Evolutionary conservation across 2,329 filamentous ascomycete genomes (phyloP), one percentile per base, ranked within the genome.

Genomic region (Dothidotthia symphoricarpi): DNA sequence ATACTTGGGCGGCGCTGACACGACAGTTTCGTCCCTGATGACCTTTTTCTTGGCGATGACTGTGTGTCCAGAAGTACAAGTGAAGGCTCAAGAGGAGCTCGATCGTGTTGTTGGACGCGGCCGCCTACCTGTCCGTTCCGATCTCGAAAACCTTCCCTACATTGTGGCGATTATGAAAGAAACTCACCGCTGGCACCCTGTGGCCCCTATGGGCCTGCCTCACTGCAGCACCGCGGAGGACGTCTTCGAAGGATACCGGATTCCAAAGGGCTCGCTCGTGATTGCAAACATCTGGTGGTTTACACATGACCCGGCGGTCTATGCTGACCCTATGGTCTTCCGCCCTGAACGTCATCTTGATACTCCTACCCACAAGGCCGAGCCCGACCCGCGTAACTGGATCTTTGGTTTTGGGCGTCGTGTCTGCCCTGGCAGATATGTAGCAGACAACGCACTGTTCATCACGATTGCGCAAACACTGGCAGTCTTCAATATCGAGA

Each of bases 31-130:
- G 0, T 59, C 69, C 0, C 41, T 74, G 2, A 51, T 59, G 31
- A 58, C 48, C 0, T 79, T 80, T 51, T 66, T 76, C 14, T 66
- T 80, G 0, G 76, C 75, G 0, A 78, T 78, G 58, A 70, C 68
- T 12, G 60, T 76, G 6, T 75, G 73, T 25, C 73, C 72, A 0
- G 53, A 65, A 2, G 60, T 76, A 0, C 75, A 77, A 34, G 51
- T 52, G 15, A 77, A 75, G 40, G 74, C 72, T 0, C 70, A 71
- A 42, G 59, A 59, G 4, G 65, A 73, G 28, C 57, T 81, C 10
- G 76, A 81, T 39, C 51, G 59, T 3, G 71, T 77, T 0, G 66
- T 77, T 4, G 75, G 74, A 2, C 50, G 50, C 6, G 57, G 62
- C 16, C 61, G 75, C 11, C 57, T 80, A 0, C 76, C 77, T 0